Base-by-base conservation (phyloP, 345 rosid genomes). In the Brassica juncea region DNA sequence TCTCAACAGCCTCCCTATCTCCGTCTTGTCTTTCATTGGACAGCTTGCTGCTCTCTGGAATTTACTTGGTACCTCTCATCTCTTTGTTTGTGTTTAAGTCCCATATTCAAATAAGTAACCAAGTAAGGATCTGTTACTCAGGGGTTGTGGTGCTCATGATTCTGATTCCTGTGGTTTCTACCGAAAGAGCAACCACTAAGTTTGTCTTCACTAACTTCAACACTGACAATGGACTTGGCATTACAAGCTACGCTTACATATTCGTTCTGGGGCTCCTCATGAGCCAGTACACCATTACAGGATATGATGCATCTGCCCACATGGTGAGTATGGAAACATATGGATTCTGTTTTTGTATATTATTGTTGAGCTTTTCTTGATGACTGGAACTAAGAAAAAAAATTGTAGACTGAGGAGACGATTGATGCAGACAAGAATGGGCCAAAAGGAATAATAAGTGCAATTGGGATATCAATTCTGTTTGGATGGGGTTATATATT, bases 281-380 rank as follows among this genome's bases (percentile, higher is more conserved):
- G 99, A 92, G 94, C 81, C 98, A 95, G 82, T 92, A 95, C 70
- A 95, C 99, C 19, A 89, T 95, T 32, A 81, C 92, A 15, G 99
- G 98, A 23, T 92, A 92, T 66, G 98, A 95, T 84, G 98, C 98
- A 0, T 95, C 99, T 64, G 98, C 97, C 73, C 99, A 92, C 85
- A 90, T 95, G 99, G 99, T 94, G 77, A 81, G 85, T 71, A 19
- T 10, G 42, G 0, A 21, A 21, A 21, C 23, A 21, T 21, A 21
- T 21, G 23, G 23, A 21, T 21, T 21, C 23, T 21, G 23, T 21
- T 21, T 21, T 21, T 21, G 23, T 21, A 21, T 21, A 21, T 21
- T 21, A 21, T 21, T 21, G 23, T 21, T 21, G 23, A 21, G 44
- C 25, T 8, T 16, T 75, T 75, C 60, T 44, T 65, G 34, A 25